Percentiles rank a stretch among this genome's conserved stretches.
Evolutionary conservation across 1,139 yeast species (phyloP).

Genomic region (Pichia sp.): DNA sequence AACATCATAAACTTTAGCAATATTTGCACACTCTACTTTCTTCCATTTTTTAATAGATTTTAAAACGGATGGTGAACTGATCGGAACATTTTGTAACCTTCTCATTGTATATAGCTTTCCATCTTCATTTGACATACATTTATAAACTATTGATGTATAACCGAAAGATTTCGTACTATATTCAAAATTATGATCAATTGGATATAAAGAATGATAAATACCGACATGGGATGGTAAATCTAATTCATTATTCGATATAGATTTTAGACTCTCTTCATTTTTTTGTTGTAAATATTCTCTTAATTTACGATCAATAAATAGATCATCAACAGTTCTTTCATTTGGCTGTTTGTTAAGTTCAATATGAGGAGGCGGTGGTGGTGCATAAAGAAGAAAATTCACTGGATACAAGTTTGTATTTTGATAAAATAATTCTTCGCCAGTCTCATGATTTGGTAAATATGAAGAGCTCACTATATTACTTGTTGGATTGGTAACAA

Average conservation of each 20-base stretch:
- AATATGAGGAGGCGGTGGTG: conserved; percentile 74
- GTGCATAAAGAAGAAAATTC: conserved; percentile 86
- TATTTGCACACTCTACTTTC: conserved; percentile 45
- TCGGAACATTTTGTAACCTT: conserved; percentile 59
- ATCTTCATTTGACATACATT: conserved; percentile 71
- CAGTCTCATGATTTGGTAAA: conserved; percentile 5
- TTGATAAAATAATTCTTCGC: conserved; percentile 27
- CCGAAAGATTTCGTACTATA: conserved; percentile 52
- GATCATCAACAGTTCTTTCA: conserved; percentile 59
- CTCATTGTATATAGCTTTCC: conserved; percentile 75
- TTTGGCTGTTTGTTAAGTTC: conserved; percentile 55
- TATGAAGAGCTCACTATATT: conserved; percentile 2
- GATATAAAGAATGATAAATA: conserved; percentile 78
- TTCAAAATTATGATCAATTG: conserved; percentile 62
- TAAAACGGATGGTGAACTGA: conserved; percentile 54
- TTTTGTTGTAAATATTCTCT: conserved; percentile 67
- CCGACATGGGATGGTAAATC: conserved; percentile 72
- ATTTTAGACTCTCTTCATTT: conserved; percentile 76
- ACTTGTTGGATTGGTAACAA: conserved; percentile 1
- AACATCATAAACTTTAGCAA: conserved; percentile 69
- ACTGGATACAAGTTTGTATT: conserved; percentile 46
- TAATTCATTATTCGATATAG: conserved; percentile 45
- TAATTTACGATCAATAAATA: conserved; percentile 68
- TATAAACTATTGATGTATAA: conserved; percentile 55
- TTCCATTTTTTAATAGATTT: conserved; percentile 48